Conservation (phyloP, 108 stramenopile genomes). For the Fistulifera pelliculosa region DNA sequence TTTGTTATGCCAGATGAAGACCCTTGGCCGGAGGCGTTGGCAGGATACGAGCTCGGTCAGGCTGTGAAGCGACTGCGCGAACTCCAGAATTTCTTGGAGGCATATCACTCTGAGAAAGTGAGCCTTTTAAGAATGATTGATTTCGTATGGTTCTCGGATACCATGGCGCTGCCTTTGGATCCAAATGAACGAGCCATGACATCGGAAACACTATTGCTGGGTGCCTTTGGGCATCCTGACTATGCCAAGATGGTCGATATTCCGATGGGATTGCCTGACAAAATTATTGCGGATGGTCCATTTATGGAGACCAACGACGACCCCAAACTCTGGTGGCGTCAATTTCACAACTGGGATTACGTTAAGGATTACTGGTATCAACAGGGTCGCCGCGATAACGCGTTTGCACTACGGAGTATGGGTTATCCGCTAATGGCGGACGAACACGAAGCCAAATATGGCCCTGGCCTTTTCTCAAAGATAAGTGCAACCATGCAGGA, state of each 20-base stretch:
- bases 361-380: slow-evolving; percentile 52
- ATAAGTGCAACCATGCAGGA: slow-evolving; percentile 23
- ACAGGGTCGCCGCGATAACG: slow-evolving; percentile 42
- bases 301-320: slow-evolving; percentile 49
- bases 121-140: slow-evolving; percentile 71
- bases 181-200: slow-evolving; percentile 52
- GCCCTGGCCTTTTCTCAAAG: slow-evolving; percentile 38
- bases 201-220: slow-evolving; percentile 41
- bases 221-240: slow-evolving; percentile 67
- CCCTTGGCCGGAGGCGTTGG: slow-evolving; percentile 83
- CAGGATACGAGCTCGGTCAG: slow-evolving; percentile 76
- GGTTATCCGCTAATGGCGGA: slow-evolving; percentile 69
- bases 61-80: slow-evolving; percentile 68
- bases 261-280: slow-evolving; percentile 56
- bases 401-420: slow-evolving; percentile 36
- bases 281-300: slow-evolving; percentile 70
- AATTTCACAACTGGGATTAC: slow-evolving; percentile 76
- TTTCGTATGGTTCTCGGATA: slow-evolving; percentile 76
- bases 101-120: slow-evolving; percentile 82
- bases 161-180: slow-evolving; percentile 63
- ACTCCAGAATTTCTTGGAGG: slow-evolving; percentile 74
- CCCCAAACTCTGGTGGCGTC: slow-evolving; percentile 38
- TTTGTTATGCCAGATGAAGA: slow-evolving; percentile 87
- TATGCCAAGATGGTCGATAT: slow-evolving; percentile 56
- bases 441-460: slow-evolving; percentile 81